phyloP scores from a whole-genome alignment of 805 yeast species.

The Candida dendrica region DNA sequence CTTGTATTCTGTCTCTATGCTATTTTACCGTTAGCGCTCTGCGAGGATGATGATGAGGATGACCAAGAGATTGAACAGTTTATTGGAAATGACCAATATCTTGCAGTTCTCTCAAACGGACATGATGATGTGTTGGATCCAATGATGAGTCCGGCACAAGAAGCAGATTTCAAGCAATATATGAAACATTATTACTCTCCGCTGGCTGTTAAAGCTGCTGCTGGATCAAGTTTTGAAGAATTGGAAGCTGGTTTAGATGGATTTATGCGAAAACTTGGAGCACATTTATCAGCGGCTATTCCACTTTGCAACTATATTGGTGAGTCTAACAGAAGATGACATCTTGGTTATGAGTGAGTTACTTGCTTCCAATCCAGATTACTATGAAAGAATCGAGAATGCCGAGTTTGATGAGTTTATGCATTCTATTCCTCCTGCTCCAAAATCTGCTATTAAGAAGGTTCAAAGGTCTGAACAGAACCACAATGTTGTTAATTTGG shows the following conservation, averaged over 20 bases:
- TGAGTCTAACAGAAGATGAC: constrained; percentile 1
- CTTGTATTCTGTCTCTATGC: too few relatives aligned
- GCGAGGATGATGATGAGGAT: too few relatives aligned
- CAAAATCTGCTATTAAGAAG: too few relatives aligned
- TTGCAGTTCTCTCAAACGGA: neutral
- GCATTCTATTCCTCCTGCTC: neutral
- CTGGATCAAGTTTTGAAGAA: neutral
- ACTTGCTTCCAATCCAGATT: neutral
- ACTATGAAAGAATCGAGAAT: neutral
- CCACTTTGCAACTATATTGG: neutral
- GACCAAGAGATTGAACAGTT: neutral
- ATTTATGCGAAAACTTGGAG: neutral
- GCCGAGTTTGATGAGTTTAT: neutral
- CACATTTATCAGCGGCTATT: constrained; percentile 1
- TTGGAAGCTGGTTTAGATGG: constrained; percentile 1
- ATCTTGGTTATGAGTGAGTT: neutral
- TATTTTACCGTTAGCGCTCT: too few relatives aligned
- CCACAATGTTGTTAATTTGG: neutral
- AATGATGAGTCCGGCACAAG: too few relatives aligned
- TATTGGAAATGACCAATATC: neutral
- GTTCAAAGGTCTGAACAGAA: too few relatives aligned
- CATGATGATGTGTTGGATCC: too few relatives aligned
- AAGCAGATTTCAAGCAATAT: too few relatives aligned
- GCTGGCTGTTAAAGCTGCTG: neutral
- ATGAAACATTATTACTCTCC: neutral